phyloP scores from a whole-genome alignment of 306 rosid species.

The Lathyrus tuberosus region DNA sequence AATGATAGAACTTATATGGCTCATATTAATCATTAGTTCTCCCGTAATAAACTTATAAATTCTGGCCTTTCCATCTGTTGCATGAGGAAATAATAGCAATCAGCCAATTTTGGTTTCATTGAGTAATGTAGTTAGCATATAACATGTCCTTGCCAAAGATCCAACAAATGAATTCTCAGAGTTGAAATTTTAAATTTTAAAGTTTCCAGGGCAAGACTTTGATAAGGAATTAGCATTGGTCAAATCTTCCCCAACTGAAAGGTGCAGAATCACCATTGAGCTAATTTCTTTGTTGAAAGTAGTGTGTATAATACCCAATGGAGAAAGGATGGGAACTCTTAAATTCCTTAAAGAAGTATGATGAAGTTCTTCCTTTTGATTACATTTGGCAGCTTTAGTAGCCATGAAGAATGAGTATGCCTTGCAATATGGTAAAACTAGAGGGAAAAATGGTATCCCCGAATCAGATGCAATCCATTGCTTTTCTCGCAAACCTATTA shows the following conservation, averaged over 20 bases:
- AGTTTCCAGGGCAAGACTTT: too few species aligned
- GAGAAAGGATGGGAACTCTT: conserved; percentile 67
- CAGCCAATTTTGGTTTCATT: conserved; percentile 53
- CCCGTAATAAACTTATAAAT: conserved; percentile 47
- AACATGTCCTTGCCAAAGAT: conserved; percentile 59
- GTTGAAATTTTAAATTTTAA: conserved; percentile 36
- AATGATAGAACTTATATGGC: conserved; percentile 30
- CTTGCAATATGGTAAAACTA: conserved; percentile 77
- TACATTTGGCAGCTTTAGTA: conserved; percentile 49
- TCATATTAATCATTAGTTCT: conserved; percentile 41
- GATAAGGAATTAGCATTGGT: conserved; percentile 30
- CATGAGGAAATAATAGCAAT: conserved; percentile 64
- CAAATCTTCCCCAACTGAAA: conserved; percentile 37
- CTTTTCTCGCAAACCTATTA: conserved; percentile 85
- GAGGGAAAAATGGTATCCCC: conserved; percentile 74
- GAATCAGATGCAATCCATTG: conserved; percentile 75
- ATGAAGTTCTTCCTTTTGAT: conserved; percentile 51
- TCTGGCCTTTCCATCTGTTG: conserved; percentile 40
- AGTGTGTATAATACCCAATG: conserved; percentile 61
- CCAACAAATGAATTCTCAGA: conserved; percentile 49
- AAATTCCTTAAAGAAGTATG: conserved; percentile 51
- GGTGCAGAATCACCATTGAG: conserved; percentile 32
- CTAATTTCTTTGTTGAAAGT: conserved; percentile 43
- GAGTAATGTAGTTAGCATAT: conserved; percentile 55
- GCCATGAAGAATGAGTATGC: conserved; percentile 63